Evolutionary conservation across 768 basidiomycete genomes (phyloP).

Genomic region (Pulveroboletus frians): DNA sequence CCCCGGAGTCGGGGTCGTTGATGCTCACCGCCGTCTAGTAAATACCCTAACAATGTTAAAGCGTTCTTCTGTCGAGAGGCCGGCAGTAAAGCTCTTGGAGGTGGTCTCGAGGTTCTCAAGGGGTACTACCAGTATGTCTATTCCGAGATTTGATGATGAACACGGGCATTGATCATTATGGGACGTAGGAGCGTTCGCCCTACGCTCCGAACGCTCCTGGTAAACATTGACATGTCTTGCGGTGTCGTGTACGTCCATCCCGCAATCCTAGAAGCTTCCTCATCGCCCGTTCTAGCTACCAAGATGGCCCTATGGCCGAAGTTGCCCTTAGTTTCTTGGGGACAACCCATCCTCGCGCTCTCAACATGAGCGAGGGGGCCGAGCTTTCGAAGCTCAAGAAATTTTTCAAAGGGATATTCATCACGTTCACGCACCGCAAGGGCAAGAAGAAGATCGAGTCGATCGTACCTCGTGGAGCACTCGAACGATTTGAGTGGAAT

Average conservation of each 20-base stretch:
- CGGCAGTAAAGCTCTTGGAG: slow-evolving; percentile 22
- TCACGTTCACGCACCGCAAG: slow-evolving; percentile 28
- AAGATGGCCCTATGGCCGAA: slow-evolving; percentile 22
- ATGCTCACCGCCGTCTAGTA: slow-evolving; percentile 23
- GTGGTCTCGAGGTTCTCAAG: slow-evolving; percentile 40
- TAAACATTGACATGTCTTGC: slow-evolving; percentile 46
- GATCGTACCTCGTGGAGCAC: slow-evolving; percentile 36
- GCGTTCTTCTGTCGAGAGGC: slow-evolving; percentile 40
- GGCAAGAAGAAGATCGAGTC: slow-evolving; percentile 34
- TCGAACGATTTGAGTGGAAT: slow-evolving; percentile 37
- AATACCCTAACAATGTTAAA: slow-evolving; percentile 41
- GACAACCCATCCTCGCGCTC: slow-evolving; percentile 24
- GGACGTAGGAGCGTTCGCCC: slow-evolving; percentile 43
- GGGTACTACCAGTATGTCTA: slow-evolving; percentile 48
- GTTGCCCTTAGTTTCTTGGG: slow-evolving; percentile 31
- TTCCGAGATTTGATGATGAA: not conserved
- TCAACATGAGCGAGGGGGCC: slow-evolving; percentile 22
- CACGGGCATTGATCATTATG: not conserved
- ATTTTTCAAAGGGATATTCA: slow-evolving; percentile 34
- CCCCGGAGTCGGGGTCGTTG: not conserved
- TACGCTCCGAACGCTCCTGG: slow-evolving; percentile 33
- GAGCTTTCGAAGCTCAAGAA: slow-evolving; percentile 33
- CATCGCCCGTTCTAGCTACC: slow-evolving; percentile 18
- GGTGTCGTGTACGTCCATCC: slow-evolving; percentile 37
- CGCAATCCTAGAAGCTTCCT: not conserved